Evolutionary conservation across 768 basidiomycete species (phyloP), one percentile per base, ranked within the genome.

Genomic region (Tylopilus felleus): DNA sequence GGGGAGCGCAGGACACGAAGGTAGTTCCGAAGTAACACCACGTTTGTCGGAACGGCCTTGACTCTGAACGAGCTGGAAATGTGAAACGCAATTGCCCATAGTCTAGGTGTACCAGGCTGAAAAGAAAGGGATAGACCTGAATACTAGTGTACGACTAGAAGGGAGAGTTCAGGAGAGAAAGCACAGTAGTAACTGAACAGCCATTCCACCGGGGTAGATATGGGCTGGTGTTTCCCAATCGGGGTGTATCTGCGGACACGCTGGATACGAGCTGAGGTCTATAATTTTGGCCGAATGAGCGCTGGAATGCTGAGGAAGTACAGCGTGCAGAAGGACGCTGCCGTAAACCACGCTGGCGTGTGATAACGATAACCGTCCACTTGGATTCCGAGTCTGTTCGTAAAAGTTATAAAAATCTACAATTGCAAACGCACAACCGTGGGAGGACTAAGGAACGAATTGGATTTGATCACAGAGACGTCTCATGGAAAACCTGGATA

Each of bases 1-100:
- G 13, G 89, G 88, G 10, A 89, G 64, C 0, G 80, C 81, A 1
- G 36, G 72, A 17, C 51, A 58, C 3, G 55, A 16, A 25, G 38
- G 36, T 17, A 23, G 38, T 10, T 47, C 49, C 29, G 27, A 39
- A 40, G 33, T 0, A 40, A 27, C 7, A 22, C 4, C 38, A 23
- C 17, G 8, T 44, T 58, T 57, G 42, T 65, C 50, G 33, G 48
- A 19, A 23, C 40, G 17, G 42, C 6, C 28, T 31, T 48, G 49
- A 8, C 9, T 54, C 47, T 42, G 56, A 39, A 39, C 22, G 10
- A 47, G 44, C 19, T 44, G 57, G 16, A 46, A 31, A 41, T 42
- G 51, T 33, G 68, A 70, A 31, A 60, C 17, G 39, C 39, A 68
- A 43, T 59, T 71, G 1, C 70, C 68, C 68, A 70, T 70, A 7